Percentiles rank a stretch among this genome's conserved stretches.
These are phyloP conservation scores for Ophiocordyceps unilateralis DNA, from an alignment of 2,329 filamentous ascomycete species.

Conservation along the genomic window DNA sequence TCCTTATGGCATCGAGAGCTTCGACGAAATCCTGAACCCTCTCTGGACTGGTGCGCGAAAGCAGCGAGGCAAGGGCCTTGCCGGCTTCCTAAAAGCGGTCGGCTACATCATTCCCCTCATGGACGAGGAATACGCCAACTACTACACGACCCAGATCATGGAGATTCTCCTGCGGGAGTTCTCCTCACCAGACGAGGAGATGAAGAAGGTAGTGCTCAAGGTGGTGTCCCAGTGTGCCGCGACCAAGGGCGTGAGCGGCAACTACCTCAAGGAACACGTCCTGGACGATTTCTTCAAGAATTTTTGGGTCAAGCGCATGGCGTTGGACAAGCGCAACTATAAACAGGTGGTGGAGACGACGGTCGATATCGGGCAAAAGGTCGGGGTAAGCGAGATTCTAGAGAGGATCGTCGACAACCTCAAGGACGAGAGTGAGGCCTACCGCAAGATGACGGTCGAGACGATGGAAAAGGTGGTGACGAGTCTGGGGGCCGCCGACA, in stretches of 20 bases:
- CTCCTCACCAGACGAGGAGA: slow-evolving; percentile 92
- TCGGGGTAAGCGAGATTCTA: slow-evolving; percentile 90
- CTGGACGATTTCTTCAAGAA: slow-evolving; percentile 95
- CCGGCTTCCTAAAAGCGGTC: slow-evolving; percentile 91
- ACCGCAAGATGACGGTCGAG: slow-evolving; percentile 98
- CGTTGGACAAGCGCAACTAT: slow-evolving; percentile 93
- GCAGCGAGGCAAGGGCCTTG: slow-evolving; percentile 88
- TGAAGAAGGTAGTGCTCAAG: slow-evolving; percentile 99
- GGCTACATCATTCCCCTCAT: slow-evolving; percentile 97
- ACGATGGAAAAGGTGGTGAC: slow-evolving; percentile 94
- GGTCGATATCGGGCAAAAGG: slow-evolving; percentile 91
- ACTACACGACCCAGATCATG: slow-evolving; percentile 98
- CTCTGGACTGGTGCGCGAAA: slow-evolving; percentile 93
- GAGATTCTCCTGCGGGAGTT: slow-evolving; percentile 94
- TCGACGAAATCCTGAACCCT: slow-evolving; percentile 93
- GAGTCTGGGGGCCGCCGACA: slow-evolving; percentile 81
- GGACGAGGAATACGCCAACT: slow-evolving; percentile 99
- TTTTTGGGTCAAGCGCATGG: slow-evolving; percentile 97
- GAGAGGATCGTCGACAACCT: slow-evolving; percentile 87
- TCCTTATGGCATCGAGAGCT: slow-evolving; percentile 97
- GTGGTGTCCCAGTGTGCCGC: slow-evolving; percentile 91
- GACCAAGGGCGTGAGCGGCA: slow-evolving; percentile 86
- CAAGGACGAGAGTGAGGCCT: slow-evolving; percentile 95
- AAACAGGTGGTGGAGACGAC: slow-evolving; percentile 96
- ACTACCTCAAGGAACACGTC: slow-evolving; percentile 89